A percentile compares a stretch with the other conserved stretches of the same genome.
Conservation (phyloP, 139 green algal species). For the Volvox africanus region DNA sequence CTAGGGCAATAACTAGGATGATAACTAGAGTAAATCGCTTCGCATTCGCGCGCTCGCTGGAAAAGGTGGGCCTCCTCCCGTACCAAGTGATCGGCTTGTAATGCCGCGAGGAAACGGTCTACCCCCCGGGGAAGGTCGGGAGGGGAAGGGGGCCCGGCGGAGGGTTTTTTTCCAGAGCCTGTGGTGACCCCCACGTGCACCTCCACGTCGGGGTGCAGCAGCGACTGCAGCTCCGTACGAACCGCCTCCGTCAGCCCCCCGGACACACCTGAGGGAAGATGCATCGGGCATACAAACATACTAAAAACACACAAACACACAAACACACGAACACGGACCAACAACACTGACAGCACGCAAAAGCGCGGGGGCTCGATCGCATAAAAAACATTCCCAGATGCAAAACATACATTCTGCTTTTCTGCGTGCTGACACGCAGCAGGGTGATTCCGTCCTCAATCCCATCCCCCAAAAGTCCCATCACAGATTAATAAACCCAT, state of each 20-base stretch:
- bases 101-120: not conserved
- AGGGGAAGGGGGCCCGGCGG: not conserved
- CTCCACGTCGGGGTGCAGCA: conserved; percentile 11
- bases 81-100: not conserved
- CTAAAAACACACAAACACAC: not conserved
- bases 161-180: not conserved
- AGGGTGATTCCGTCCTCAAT: not conserved
- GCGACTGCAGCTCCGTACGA: not conserved
- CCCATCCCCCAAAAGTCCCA: not conserved
- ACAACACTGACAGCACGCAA: not conserved
- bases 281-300: not conserved
- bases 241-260: not conserved
- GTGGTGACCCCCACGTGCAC: not conserved
- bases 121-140: not conserved
- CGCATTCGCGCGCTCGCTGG: too few species aligned
- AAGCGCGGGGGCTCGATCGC: not conserved
- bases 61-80: not conserved
- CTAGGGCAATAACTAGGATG: not conserved
- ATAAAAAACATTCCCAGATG: not conserved
- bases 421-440: too few species aligned
- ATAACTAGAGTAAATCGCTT: not conserved
- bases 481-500: not conserved
- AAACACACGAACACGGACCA: not conserved
- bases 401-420: not conserved
- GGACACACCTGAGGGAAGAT: not conserved